Evolutionary conservation across 495 filamentous ascomycete species (phyloP).

Genomic region (Aspergillus saccharolyticus): DNA sequence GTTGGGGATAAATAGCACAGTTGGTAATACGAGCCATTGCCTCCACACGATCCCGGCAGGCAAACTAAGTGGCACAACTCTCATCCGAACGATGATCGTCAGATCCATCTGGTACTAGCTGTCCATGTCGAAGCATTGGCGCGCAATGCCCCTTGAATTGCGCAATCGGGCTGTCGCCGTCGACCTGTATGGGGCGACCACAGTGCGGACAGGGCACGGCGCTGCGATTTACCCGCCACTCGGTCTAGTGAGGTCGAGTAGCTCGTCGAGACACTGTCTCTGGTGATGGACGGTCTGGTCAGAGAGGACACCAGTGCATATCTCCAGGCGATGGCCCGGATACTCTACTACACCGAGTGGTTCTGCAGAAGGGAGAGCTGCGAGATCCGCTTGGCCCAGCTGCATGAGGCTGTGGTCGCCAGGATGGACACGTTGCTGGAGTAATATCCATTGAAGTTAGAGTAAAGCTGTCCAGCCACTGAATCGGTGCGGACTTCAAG

Average conservation of each 20-base stretch:
- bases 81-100: too few relatives aligned
- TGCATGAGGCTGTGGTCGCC: slow-evolving; percentile 9
- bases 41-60: too few relatives aligned
- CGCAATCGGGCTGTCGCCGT: not conserved
- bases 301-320: slow-evolving; percentile 20
- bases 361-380: not conserved
- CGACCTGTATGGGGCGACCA: not conserved
- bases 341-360: not conserved
- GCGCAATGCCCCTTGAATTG: too few relatives aligned
- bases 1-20: too few relatives aligned
- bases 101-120: too few relatives aligned
- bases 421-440: slow-evolving; percentile 21
- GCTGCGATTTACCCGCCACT: slow-evolving; percentile 22
- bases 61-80: too few relatives aligned
- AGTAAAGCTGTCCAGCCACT: slow-evolving; percentile 23
- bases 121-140: too few relatives aligned
- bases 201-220: slow-evolving; percentile 17
- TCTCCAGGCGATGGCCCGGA: slow-evolving; percentile 16
- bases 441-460: slow-evolving; percentile 19
- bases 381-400: too few relatives aligned
- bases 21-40: too few relatives aligned
- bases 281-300: slow-evolving; percentile 18
- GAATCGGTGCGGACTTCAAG: too few relatives aligned
- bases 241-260: slow-evolving; percentile 22
- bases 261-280: slow-evolving; percentile 18